Evolutionary conservation across 2,329 filamentous ascomycete species (phyloP).

Genomic region (Hymenoscyphus scutula): DNA sequence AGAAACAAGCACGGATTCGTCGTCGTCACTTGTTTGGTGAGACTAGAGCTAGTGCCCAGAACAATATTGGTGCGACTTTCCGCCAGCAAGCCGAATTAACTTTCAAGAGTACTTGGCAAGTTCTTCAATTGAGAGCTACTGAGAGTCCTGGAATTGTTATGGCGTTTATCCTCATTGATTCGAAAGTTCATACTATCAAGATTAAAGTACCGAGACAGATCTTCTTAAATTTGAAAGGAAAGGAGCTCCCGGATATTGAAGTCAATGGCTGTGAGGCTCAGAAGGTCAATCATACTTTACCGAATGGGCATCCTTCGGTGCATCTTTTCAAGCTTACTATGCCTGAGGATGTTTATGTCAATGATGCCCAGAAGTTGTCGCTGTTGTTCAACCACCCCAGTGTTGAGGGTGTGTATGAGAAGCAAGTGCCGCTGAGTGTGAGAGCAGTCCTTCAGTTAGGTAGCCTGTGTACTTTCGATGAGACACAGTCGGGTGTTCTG

Average conservation of each 20-base stretch:
- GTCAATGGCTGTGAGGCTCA: conserved; percentile 84
- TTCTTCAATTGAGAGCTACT: conserved; percentile 81
- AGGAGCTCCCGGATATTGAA: conserved; percentile 83
- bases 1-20: conserved; percentile 83
- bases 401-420: conserved; percentile 97
- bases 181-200: conserved; percentile 84
- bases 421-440: conserved; percentile 81
- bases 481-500: conserved; percentile 83
- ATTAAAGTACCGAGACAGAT: conserved; percentile 85
- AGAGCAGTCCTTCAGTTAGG: conserved; percentile 87
- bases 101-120: conserved; percentile 92
- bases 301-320: conserved; percentile 90
- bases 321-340: conserved; percentile 94
- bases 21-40: conserved; percentile 93
- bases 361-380: conserved; percentile 78
- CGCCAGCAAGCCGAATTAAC: conserved; percentile 87
- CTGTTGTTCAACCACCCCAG: conserved; percentile 86
- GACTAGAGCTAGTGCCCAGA: conserved; percentile 63
- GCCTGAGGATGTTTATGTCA: conserved; percentile 81
- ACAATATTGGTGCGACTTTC: conserved; percentile 68
- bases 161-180: conserved; percentile 89
- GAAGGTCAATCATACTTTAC: conserved; percentile 88
- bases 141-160: conserved; percentile 82
- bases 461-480: conserved; percentile 89
- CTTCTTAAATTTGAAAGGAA: conserved; percentile 86